Evolutionary conservation across 176 grass and related monocot genomes (phyloP).

Genomic region (Leersia perrieri): DNA sequence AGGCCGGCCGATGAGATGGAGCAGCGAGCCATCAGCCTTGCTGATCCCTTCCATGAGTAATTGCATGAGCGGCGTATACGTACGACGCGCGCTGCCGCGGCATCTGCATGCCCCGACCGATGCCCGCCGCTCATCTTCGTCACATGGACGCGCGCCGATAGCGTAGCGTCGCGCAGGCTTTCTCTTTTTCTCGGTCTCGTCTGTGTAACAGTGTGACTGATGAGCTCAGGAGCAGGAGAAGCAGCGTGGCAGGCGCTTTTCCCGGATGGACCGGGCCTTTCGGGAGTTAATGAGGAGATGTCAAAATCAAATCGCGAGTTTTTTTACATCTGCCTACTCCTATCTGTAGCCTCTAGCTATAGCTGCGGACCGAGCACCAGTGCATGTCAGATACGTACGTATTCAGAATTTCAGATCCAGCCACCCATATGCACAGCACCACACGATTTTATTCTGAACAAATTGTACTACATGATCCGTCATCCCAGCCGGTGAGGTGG

Average conservation of each 20-base stretch:
- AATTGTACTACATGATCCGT: background rate
- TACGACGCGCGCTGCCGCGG: background rate
- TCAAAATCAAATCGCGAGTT: slow-evolving; percentile 2
- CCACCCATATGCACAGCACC: background rate
- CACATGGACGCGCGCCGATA: background rate
- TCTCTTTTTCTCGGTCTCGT: too few relatives aligned
- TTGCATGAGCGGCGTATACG: too few relatives aligned
- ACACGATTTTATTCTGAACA: background rate
- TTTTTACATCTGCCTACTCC: background rate
- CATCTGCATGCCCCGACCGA: background rate
- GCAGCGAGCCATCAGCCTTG: background rate
- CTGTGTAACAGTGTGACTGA: too few relatives aligned
- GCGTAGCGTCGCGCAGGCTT: background rate
- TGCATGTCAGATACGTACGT: slow-evolving; percentile 5
- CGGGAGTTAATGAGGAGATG: slow-evolving; percentile 30
- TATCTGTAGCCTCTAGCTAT: background rate
- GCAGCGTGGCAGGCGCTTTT: slow-evolving; percentile 30
- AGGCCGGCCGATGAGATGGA: background rate
- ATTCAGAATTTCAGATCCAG: background rate
- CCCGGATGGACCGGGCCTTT: slow-evolving; percentile 24
- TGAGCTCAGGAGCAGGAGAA: background rate
- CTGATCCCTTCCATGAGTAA: too few relatives aligned
- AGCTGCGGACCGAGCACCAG: background rate
- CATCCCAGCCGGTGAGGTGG: background rate
- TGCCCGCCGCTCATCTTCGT: background rate